These are phyloP conservation scores for Ophiocordyceps sinensis DNA, from an alignment of 2,329 filamentous ascomycete genomes.

Conservation along the genomic window DNA sequence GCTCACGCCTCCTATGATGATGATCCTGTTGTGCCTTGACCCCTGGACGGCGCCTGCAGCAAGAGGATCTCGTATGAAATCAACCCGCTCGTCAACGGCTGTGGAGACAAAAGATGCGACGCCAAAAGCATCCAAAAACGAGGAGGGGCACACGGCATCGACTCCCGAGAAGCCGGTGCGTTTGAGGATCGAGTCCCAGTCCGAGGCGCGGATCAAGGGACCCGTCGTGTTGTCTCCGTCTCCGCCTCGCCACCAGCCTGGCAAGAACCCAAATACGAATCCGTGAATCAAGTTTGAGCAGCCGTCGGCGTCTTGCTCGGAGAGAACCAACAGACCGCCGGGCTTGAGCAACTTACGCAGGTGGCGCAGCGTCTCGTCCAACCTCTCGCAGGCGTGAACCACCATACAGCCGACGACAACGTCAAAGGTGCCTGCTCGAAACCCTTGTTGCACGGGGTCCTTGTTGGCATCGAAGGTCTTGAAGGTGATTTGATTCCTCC, in stretches of 20 bases:
- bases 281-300: no score
- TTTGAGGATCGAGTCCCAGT: background rate
- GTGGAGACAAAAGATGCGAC: background rate
- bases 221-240: no score
- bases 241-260: constrained; percentile 16
- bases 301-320: constrained; percentile 21
- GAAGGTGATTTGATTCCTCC: constrained; percentile 4
- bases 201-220: background rate
- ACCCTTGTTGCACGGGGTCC: constrained; percentile 14
- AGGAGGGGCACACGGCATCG: background rate
- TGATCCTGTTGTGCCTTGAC: background rate
- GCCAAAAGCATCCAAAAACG: background rate
- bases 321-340: constrained; percentile 28
- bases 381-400: background rate
- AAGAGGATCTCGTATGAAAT: background rate
- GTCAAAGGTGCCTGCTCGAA: constrained; percentile 15
- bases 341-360: constrained; percentile 23
- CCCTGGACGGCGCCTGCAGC: background rate
- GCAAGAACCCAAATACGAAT: constrained; percentile 6
- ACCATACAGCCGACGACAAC: constrained; percentile 20
- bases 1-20: background rate
- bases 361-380: constrained; percentile 13
- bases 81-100: background rate
- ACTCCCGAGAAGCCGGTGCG: constrained; percentile 4
- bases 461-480: constrained; percentile 9